Evolutionary conservation across 2,329 filamentous ascomycete genomes (phyloP), one percentile per base, ranked within the genome.

Genomic region (Aquanectria penicillioides): DNA sequence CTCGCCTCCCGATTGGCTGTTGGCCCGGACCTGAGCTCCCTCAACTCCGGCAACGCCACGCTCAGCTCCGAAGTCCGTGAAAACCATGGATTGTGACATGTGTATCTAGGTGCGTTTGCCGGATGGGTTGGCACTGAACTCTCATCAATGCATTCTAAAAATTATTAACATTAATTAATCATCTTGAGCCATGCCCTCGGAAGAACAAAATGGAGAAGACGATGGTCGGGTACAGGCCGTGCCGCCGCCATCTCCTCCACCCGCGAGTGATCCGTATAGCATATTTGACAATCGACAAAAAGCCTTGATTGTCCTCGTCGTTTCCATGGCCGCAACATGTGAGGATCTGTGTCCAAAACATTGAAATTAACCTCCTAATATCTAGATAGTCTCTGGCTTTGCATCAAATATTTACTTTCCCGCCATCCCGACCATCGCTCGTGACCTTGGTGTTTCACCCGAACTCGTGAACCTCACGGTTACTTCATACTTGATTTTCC

Each of bases 321-420:
- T 80, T 6, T 82, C 83, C 0, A 76, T 76, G 8, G 82, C 82
- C 2, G 81, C 82, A 20, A 84, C 82, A 1, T 84, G 79, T 83
- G 69, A 70, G 73, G 7, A 12, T n/a, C 8, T 17, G 4, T 15
- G 1, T 3, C 5, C 2, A 5, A 5, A 2, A n/a, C n/a, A 29
- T 46, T 22, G 18, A 15, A n/a, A n/a, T n/a, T n/a, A n/a, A 7
- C 5, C 22, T 34, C 22, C 7, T 25, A 10, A 51, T 8, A 18
- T 5, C 13, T 17, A 20, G 18, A 8, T 37, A 79, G 76, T 79
- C 57, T 79, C 77, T 0, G 75, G 75, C 5, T 77, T 78, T 37
- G 72, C 75, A 0, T 77, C 75, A 7, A 75, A 80, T 48, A 83
- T 83, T 4, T 85, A 83, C 69, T 82, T 82, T 48, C 82, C 81